Evolutionary conservation across 345 rosid genomes (phyloP), one percentile per base, ranked within the genome.

Genomic region (Arabidopsis suecica): DNA sequence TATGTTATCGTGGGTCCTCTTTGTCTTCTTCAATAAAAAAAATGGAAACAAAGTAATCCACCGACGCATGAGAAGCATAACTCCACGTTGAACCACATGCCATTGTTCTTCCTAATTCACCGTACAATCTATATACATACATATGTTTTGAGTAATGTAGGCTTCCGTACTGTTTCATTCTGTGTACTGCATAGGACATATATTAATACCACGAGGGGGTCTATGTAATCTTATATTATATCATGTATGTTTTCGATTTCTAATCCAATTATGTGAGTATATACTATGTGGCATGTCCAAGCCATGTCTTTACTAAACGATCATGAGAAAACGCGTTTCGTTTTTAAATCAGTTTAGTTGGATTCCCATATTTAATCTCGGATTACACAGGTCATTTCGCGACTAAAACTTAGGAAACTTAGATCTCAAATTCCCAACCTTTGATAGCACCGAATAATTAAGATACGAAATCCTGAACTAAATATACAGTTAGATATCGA

Each of bases 61-160:
- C 81, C 81, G 81, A 65, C 77, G 81, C 68, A 58, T 58, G 16
- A 71, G 41, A 78, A 40, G 61, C 60, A 71, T 36, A 64, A 56
- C 40, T 32, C 18, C 51, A 77, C 74, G 71, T 77, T 62, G 9
- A 64, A 20, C 61, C 81, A 78, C 81, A 72, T 78, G 81, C 50
- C 41, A 50, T 58, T 78, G 77, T 78, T 50, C 74, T 69, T 34
- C 58, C 25, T 62, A 34, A 41, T 0, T 22, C 62, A 45, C 80
- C 80, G 80, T 77, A 77, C 70, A 55, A 18, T 18, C 56, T 47
- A 45, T 56, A 45, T 56, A 62, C 60, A 38, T 58, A 55, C 53
- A 58, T 64, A 61, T 62, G 33, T 41, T 69, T 62, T 28, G 53
- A 33, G 60, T 69, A 28, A 25, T 57, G 54, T 38, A 56, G 18